Base-by-base conservation (phyloP, 2,329 filamentous ascomycete species). In the Alternaria sp. region DNA sequence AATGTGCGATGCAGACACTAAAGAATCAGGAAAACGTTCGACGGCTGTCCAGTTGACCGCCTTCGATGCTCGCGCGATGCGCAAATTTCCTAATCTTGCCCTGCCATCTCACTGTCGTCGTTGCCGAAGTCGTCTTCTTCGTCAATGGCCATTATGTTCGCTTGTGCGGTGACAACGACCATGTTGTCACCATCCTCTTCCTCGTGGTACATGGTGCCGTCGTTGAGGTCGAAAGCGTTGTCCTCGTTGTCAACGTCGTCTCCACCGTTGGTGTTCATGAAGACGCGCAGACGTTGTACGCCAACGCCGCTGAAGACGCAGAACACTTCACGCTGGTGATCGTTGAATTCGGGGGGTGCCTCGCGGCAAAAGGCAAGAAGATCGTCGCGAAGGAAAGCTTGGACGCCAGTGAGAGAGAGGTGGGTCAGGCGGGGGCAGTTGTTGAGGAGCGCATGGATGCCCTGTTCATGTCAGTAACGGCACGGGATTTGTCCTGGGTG, bases 261-360 rank as follows among this genome's bases (percentile, higher is more conserved):
- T 46, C 55, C 47, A 15, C 66, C 68, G 43, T 80, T 77, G 11
- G 81, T 80, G 68, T 94, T 96, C 43, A 99, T 85, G 75, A 94
- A 92, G 26, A 90, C 87, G 45, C 95, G 90, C 25, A 99, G 87
- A 44, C 88, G 87, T 45, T 84, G 84, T 2, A 99, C 95, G 59
- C 94, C 94, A 25, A 88, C 87, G 6, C 96, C 95, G 2, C 94
- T 97, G 80, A 99, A 99, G 58, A 99, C 96, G 76, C 96, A 99
- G 78, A 99, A 99, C 8, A 98, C 93, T 56, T 95, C 91, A 66
- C 96, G 89, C 79, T 99, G 96, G 76, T 97, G 94, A 50, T 95
- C 92, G 18, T 94, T 98, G 78, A 99, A 99, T 80, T 98, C 96
- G 89, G 87, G 81, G 41, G 96, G 96, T 1, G 96, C 93, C 71